These are phyloP conservation scores for Trametes versicolor DNA, from an alignment of 1,284 basidiomycete genomes.

Conservation along the genomic window DNA sequence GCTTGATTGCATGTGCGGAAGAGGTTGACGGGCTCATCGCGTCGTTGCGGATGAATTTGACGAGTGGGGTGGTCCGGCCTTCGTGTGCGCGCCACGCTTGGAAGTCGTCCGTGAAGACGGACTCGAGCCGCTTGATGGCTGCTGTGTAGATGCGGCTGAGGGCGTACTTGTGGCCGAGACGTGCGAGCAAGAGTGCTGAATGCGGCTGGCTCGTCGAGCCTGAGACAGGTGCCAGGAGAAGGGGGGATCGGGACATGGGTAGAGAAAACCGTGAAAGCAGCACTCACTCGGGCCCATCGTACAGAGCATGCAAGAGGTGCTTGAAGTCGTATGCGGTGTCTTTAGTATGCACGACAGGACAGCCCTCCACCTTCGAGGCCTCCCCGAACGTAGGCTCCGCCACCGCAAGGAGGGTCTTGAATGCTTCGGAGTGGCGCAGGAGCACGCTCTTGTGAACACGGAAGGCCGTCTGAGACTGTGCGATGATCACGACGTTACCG, in stretches of 20 bases:
- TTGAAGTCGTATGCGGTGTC: conserved; percentile 20
- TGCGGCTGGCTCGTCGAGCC: not conserved
- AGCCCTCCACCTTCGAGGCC: conserved; percentile 7
- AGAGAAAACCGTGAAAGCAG: too few species aligned
- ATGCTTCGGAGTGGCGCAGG: conserved; percentile 3
- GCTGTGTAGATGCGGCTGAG: not conserved
- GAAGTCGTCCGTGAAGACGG: conserved; percentile 1
- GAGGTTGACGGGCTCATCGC: conserved; percentile 10
- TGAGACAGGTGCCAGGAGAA: not conserved
- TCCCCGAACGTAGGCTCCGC: conserved; percentile 6
- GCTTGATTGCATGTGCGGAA: not conserved
- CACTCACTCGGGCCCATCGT: conserved; percentile 15
- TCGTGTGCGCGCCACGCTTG: conserved; percentile 5
- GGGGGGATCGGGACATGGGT: not conserved
- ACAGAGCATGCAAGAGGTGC: conserved; percentile 18
- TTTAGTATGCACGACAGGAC: conserved; percentile 9
- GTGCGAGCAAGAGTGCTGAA: conserved; percentile 10
- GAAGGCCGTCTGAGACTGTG: not conserved
- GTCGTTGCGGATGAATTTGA: not conserved
- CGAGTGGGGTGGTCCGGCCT: not conserved
- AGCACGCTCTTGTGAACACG: conserved; percentile 12
- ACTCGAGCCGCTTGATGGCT: not conserved
- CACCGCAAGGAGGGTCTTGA: conserved; percentile 17
- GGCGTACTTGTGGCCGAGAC: conserved; percentile 14
- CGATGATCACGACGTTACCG: conserved; percentile 3